Conservation (phyloP, 805 yeast genomes). For the Candida oleophila region DNA sequence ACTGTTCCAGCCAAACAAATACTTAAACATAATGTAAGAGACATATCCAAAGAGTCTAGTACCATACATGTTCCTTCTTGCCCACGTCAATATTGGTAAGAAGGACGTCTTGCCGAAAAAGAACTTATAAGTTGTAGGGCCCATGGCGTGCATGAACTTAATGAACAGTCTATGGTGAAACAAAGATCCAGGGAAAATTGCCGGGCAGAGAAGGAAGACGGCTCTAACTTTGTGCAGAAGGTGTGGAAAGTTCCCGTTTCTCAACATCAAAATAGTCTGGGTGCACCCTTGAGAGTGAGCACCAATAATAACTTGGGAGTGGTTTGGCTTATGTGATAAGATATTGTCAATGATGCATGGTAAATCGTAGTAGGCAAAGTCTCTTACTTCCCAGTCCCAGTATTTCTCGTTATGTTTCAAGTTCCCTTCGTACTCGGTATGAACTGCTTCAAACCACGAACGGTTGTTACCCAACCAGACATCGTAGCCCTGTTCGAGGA, state of each 20-base stretch:
- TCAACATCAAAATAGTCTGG: conserved; percentile 71
- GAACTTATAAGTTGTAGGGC: conserved; percentile 31
- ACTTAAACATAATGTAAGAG: conserved; percentile 83
- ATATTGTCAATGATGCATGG: conserved; percentile 71
- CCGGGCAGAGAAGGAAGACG: conserved; percentile 85
- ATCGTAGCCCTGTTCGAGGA: conserved; percentile 61
- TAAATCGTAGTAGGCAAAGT: conserved; percentile 76
- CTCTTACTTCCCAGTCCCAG: conserved; percentile 95
- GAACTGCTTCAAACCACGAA: conserved; percentile 78
- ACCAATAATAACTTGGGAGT: conserved; percentile 54
- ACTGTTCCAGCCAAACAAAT: conserved; percentile 85
- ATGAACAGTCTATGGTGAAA: conserved; percentile 63
- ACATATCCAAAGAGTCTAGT: conserved; percentile 51
- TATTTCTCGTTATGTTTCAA: conserved; percentile 46
- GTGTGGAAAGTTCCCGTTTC: conserved; percentile 31
- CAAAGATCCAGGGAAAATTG: conserved; percentile 81
- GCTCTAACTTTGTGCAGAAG: conserved; percentile 57
- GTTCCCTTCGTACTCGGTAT: conserved; percentile 36
- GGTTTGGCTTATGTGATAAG: conserved; percentile 38
- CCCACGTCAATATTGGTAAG: conserved; percentile 67
- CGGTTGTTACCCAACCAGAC: conserved; percentile 93
- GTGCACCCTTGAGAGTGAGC: conserved; percentile 96
- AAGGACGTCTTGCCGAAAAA: conserved; percentile 79
- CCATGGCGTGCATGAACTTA: conserved; percentile 51
- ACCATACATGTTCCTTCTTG: conserved; percentile 47